A percentile compares a stretch with the other conserved stretches of the same genome.
phyloP scores from a whole-genome alignment of 1,284 basidiomycete species.

The Leccinum fallax region DNA sequence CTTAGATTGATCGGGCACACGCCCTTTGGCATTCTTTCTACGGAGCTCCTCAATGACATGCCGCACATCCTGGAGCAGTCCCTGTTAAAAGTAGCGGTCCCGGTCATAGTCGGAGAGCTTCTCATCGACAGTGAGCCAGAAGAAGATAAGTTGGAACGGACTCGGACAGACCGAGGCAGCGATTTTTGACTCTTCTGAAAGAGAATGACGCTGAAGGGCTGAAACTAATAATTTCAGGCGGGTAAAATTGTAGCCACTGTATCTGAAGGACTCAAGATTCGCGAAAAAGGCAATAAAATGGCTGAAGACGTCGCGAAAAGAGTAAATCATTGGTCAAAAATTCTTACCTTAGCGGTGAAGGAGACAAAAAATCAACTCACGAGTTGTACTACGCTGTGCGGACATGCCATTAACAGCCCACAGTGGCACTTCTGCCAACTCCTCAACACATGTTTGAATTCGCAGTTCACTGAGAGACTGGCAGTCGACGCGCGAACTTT shows the following conservation, averaged over 20 bases:
- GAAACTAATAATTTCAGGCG: no score
- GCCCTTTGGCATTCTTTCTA: no score
- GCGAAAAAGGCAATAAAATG: background rate
- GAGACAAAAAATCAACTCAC: background rate
- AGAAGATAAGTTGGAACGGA: no score
- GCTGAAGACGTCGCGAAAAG: background rate
- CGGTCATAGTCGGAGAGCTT: no score
- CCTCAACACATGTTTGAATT: background rate
- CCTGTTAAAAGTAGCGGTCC: no score
- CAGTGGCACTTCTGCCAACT: background rate
- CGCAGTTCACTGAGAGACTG: background rate
- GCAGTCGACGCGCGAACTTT: background rate
- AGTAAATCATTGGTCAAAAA: background rate
- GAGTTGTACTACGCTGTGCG: background rate
- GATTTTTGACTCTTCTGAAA: background rate
- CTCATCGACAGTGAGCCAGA: no score
- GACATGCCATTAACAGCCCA: background rate
- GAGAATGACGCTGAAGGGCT: background rate
- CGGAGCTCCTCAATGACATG: no score
- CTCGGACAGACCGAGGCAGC: background rate
- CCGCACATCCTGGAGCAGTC: no score
- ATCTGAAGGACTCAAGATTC: background rate
- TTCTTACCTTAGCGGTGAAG: background rate
- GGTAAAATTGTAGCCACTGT: background rate
- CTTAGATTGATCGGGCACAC: conserved; percentile 1